Base-by-base conservation (phyloP, 306 rosid genomes). In the Malus fusca region DNA sequence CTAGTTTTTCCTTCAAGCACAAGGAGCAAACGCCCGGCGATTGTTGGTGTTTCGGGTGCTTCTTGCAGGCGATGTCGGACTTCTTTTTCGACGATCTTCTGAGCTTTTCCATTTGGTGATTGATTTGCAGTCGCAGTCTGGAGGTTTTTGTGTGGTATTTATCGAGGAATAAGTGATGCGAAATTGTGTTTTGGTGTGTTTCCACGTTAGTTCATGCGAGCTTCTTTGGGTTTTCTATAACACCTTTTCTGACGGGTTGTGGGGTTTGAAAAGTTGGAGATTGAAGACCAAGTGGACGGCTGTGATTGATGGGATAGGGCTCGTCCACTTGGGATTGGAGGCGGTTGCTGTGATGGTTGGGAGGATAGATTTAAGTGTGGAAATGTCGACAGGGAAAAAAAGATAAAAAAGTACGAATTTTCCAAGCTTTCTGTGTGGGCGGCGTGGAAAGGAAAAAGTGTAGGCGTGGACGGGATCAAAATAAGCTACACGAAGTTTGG, bases 11-110 rank as follows among this genome's bases (percentile, higher is more conserved):
- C 11, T 31, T 75, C 73, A 95, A 80, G 70, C 98, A 95, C 67
- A 95, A 69, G 9, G 97, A 87, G 83, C 98, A 95, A 0, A 95
- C 97, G 0, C 99, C 99, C 0, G 97, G 93, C 1, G 97, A 78
- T 73, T 95, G 99, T 19, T 66, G 70, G 75, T 95, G 97, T 60
- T 89, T 92, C 0, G 93, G 95, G 82, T 95, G 98, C 79, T 86
- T 90, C 87, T 82, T 89, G 88, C 97, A 95, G 0, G 73, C 62
- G 8, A 66, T 76, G 18, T 75, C 59, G 0, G 77, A 26, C 30
- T 76, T 80, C 77, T 81, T 60, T 11, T 85, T 86, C 5, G 81
- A 73, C 35, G 84, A 64, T 72, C 58, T 79, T 69, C 70, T 77
- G 51, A 48, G 63, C 63, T 63, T 84, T 5, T 64, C 73, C 91